These are phyloP conservation scores for Theileria annulata DNA, from an alignment of 169 alveolate species.

Conservation along the genomic window DNA sequence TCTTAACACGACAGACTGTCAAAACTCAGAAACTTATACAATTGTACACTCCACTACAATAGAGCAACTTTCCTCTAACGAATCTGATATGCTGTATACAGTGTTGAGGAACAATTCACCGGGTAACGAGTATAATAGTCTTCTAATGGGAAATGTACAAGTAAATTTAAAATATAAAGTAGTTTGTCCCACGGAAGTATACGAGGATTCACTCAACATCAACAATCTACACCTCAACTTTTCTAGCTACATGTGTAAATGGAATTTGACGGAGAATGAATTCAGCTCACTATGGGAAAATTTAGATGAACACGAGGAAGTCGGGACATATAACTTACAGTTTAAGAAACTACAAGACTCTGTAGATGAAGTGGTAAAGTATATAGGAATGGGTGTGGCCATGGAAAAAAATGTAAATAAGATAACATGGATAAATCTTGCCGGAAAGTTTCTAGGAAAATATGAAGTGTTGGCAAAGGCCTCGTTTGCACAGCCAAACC, in stretches of 20 bases:
- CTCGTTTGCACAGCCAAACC: constrained; percentile 61
- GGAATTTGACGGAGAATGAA: constrained; percentile 22
- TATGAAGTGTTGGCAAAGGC: constrained; percentile 50
- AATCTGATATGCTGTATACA: constrained; percentile 43
- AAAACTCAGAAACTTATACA: constrained; percentile 28
- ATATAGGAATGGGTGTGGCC: constrained; percentile 27
- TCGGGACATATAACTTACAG: constrained; percentile 57
- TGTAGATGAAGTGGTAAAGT: constrained; percentile 25
- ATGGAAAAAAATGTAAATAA: constrained; percentile 18
- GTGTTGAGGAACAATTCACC: constrained; percentile 25
- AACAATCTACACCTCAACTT: constrained; percentile 48
- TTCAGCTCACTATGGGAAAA: constrained; percentile 35
- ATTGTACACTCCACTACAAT: constrained; percentile 41
- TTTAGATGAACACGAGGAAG: constrained; percentile 14
- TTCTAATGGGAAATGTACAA: constrained; percentile 40
- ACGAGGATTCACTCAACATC: constrained; percentile 50
- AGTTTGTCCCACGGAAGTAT: constrained; percentile 33
- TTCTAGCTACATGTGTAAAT: constrained; percentile 41
- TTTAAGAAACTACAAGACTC: constrained; percentile 55
- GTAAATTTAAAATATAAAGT: constrained; percentile 45
- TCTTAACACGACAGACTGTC: constrained; percentile 30
- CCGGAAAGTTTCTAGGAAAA: constrained; percentile 46
- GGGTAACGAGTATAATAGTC: neutral
- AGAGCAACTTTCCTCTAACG: constrained; percentile 30
- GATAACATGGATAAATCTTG: constrained; percentile 28